Evolutionary conservation across 2,329 filamentous ascomycete genomes (phyloP).

Genomic region (Phyllosticta citrichinensis): DNA sequence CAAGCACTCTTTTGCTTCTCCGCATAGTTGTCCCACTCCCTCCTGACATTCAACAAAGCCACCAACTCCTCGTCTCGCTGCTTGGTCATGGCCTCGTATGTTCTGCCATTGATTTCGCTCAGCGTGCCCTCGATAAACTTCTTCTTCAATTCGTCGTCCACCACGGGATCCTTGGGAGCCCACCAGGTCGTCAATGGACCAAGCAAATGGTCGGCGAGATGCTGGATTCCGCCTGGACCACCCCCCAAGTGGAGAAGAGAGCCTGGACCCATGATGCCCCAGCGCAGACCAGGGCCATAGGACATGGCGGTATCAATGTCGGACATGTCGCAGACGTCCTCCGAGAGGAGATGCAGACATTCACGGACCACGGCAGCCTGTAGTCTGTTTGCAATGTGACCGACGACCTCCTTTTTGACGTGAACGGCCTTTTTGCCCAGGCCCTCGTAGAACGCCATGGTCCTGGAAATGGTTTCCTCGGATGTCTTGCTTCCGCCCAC

Average conservation of each 20-base stretch:
- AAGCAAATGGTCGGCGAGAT: constrained; percentile 14
- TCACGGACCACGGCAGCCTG: constrained; percentile 22
- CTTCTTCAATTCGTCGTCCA: constrained; percentile 14
- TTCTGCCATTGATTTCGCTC: constrained; percentile 11
- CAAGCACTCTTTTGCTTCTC: constrained; percentile 1
- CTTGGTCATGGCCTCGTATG: constrained; percentile 11
- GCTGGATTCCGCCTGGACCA: constrained; percentile 14
- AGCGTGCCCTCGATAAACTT: constrained; percentile 15
- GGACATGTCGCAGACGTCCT: constrained; percentile 12
- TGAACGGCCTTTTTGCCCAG: constrained; percentile 34
- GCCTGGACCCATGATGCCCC: constrained; percentile 16
- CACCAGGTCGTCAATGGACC: constrained; percentile 16
- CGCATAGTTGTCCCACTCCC: constrained; percentile 13
- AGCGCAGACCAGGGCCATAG: constrained; percentile 14
- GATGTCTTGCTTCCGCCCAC: constrained; percentile 28
- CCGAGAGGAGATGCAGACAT: constrained; percentile 13
- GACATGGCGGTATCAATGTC: constrained; percentile 16
- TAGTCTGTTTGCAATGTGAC: constrained; percentile 38
- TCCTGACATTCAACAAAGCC: constrained; percentile 12
- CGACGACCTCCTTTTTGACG: constrained; percentile 32
- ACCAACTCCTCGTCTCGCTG: constrained; percentile 15
- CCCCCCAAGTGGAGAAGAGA: constrained; percentile 14
- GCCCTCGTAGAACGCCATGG: constrained; percentile 30
- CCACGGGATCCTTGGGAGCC: constrained; percentile 12
- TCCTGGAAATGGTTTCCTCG: constrained; percentile 14